phyloP scores from a whole-genome alignment of 75 land plant genomes.

The Isoetes taiwanensis region DNA sequence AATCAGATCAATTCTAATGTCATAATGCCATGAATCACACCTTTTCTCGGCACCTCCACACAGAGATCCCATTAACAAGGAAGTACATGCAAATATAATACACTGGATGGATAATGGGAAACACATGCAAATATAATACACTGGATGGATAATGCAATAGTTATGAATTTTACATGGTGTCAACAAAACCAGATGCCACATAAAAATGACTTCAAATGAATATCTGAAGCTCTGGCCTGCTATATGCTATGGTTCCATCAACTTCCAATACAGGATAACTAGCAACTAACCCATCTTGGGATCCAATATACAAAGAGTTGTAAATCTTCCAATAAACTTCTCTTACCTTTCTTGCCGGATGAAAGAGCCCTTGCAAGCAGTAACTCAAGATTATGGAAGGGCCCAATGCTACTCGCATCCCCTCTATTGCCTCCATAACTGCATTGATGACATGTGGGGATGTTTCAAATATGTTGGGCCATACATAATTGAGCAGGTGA shows the following conservation, averaged over 20 bases:
- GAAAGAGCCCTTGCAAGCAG: constrained; percentile 89
- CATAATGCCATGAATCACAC: too few species aligned
- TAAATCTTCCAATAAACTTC: constrained; percentile 99
- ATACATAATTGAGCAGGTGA: constrained; percentile 79
- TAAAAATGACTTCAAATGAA: too few species aligned
- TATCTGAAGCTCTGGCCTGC: constrained; percentile 77
- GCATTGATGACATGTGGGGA: constrained; percentile 99
- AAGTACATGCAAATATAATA: too few species aligned
- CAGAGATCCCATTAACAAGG: too few species aligned
- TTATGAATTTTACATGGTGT: too few species aligned
- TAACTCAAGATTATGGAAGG: constrained; percentile 68
- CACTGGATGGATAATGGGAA: too few species aligned
- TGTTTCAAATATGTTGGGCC: constrained; percentile 98
- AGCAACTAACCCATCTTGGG: constrained; percentile 87
- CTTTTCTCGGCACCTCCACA: too few species aligned
- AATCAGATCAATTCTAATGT: too few species aligned
- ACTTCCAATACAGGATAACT: constrained; percentile 78
- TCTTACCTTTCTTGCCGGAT: constrained; percentile 92
- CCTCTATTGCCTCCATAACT: constrained; percentile 96
- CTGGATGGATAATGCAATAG: too few species aligned
- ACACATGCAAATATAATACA: too few species aligned
- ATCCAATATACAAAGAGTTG: constrained; percentile 83
- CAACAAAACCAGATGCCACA: too few species aligned
- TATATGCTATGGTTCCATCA: constrained; percentile 50
- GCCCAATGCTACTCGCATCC: constrained; percentile 93